These are phyloP conservation scores for Setaria italica DNA, from an alignment of 202 grass and related monocot species.

Conservation along the genomic window DNA sequence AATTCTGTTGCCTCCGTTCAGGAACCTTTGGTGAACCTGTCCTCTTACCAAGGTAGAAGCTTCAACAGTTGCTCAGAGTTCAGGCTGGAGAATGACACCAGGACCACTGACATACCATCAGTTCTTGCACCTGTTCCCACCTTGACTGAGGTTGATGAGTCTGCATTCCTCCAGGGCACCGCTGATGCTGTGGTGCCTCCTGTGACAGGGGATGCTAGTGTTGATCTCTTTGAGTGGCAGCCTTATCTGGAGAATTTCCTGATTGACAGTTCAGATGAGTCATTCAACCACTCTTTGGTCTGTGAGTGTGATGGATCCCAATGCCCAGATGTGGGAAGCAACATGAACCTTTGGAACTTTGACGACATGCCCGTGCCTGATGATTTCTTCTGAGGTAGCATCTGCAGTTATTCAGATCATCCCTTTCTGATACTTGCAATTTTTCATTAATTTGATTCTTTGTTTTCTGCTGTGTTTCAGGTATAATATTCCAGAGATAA, in stretches of 20 bases:
- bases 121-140: conserved; percentile 47
- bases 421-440: conserved; percentile 2
- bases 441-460: conserved; percentile 12
- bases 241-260: conserved; percentile 65
- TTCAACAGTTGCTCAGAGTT: conserved; percentile 58
- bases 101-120: conserved; percentile 69
- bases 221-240: conserved; percentile 45
- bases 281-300: conserved; percentile 55
- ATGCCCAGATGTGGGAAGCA: conserved; percentile 45
- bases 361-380: conserved; percentile 58
- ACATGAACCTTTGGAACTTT: conserved; percentile 83
- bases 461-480: conserved; percentile 9
- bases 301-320: conserved; percentile 26
- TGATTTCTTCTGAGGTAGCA: conserved; percentile 37
- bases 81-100: conserved; percentile 52
- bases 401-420: background rate
- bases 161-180: conserved; percentile 48
- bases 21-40: conserved; percentile 47
- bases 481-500: conserved; percentile 44
- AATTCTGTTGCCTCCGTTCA: too few species aligned
- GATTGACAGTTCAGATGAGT: conserved; percentile 59
- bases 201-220: conserved; percentile 23
- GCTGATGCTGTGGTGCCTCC: conserved; percentile 8
- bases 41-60: conserved; percentile 79
- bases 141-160: conserved; percentile 25